Evolutionary conservation across 495 filamentous ascomycete species (phyloP).

Genomic region (Emericellopsis terricola): DNA sequence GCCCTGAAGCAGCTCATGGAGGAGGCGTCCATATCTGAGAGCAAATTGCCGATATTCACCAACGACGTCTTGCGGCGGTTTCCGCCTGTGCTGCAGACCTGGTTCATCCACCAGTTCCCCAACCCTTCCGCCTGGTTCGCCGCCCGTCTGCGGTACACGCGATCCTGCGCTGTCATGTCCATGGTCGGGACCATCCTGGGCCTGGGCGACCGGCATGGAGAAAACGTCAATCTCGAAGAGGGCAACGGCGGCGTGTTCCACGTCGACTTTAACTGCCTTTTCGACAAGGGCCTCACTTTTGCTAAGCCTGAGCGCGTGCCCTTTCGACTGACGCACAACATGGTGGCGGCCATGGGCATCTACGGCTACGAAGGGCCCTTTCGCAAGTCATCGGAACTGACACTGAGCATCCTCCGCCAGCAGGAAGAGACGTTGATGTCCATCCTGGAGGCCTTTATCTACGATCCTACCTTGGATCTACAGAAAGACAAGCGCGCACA

Average conservation of each 20-base stretch:
- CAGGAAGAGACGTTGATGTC: constrained; percentile 95
- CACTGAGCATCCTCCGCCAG: constrained; percentile 63
- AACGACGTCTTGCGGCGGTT: constrained; percentile 47
- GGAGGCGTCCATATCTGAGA: constrained; percentile 19
- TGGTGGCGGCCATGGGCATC: constrained; percentile 90
- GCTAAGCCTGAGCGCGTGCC: constrained; percentile 88
- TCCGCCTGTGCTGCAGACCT: constrained; percentile 71
- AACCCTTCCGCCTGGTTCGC: constrained; percentile 84
- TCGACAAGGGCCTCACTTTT: constrained; percentile 95
- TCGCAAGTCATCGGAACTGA: constrained; percentile 76
- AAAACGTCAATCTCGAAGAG: constrained; percentile 93
- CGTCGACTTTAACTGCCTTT: constrained; percentile 99
- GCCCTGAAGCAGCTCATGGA: constrained; percentile 28
- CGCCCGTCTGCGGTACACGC: constrained; percentile 76
- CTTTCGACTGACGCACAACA: constrained; percentile 97
- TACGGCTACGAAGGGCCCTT: constrained; percentile 88
- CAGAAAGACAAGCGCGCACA: constrained; percentile 47
- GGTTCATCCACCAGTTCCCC: constrained; percentile 91
- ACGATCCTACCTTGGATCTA: constrained; percentile 92
- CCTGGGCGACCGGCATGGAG: constrained; percentile 91
- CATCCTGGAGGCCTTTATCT: constrained; percentile 85
- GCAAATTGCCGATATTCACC: constrained; percentile 46
- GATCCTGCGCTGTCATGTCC: constrained; percentile 91
- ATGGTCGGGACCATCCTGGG: constrained; percentile 93
- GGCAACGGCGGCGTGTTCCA: constrained; percentile 87